Conservation (phyloP, 768 basidiomycete genomes). For the Podaxis pistillaris region DNA sequence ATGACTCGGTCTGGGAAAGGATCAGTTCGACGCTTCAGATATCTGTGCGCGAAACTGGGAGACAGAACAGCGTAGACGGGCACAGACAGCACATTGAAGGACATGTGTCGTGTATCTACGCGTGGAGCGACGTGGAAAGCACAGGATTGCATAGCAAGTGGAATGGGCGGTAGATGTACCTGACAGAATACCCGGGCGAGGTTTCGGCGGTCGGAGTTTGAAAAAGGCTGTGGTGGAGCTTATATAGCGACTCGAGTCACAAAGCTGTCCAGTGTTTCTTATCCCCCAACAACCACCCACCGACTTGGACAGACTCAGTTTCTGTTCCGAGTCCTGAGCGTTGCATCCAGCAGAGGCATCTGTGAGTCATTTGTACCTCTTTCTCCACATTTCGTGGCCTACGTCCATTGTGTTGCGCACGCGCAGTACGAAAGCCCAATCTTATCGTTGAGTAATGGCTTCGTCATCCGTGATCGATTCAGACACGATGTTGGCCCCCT, state of each 20-base stretch:
- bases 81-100: neutral
- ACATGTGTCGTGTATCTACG: neutral
- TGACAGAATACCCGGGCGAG: slow-evolving; percentile 1
- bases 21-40: neutral
- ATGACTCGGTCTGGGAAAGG: slow-evolving; percentile 13
- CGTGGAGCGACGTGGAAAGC: slow-evolving; percentile 3
- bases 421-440: slow-evolving; percentile 17
- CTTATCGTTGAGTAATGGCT: slow-evolving; percentile 21
- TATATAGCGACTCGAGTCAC: slow-evolving; percentile 12
- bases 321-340: neutral
- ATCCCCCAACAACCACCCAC: slow-evolving; percentile 1
- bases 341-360: slow-evolving; percentile 15
- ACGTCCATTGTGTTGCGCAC: slow-evolving; percentile 24
- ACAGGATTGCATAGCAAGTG: slow-evolving; percentile 10
- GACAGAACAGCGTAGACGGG: neutral
- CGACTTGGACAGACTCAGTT: neutral
- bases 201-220: slow-evolving; percentile 11
- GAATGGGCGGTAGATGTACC: neutral
- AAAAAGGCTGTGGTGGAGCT: slow-evolving; percentile 2
- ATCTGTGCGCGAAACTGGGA: neutral
- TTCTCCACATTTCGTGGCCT: slow-evolving; percentile 25
- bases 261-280: slow-evolving; percentile 1
- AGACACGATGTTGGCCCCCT: slow-evolving; percentile 20
- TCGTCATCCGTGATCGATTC: slow-evolving; percentile 17
- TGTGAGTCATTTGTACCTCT: slow-evolving; percentile 33